Evolutionary conservation across 2,329 filamentous ascomycete genomes (phyloP).

Genomic region (Phialophora expanda): DNA sequence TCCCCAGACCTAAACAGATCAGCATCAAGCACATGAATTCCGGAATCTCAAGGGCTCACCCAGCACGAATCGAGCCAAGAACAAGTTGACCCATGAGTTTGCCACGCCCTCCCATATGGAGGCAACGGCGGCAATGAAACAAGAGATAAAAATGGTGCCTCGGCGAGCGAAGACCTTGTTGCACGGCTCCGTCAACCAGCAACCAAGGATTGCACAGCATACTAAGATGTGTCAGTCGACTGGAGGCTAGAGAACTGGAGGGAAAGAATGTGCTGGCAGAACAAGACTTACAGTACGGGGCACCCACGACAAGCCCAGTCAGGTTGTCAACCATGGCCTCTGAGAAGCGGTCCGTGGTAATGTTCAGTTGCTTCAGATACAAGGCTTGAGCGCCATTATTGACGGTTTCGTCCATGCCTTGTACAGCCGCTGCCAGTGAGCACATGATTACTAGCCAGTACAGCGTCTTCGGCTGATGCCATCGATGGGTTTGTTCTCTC

Average conservation of each 20-base stretch:
- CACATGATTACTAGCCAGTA: conserved; percentile 56
- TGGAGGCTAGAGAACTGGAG: neutral
- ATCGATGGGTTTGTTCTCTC: conserved; percentile 56
- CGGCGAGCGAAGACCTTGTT: conserved; percentile 53
- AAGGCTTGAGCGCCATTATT: conserved; percentile 53
- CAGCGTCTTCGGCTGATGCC: conserved; percentile 56
- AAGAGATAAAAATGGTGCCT: conserved; percentile 53
- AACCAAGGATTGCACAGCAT: conserved; percentile 52
- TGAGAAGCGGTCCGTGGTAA: conserved; percentile 38
- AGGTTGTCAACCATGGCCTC: conserved; percentile 44
- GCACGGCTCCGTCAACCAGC: conserved; percentile 56
- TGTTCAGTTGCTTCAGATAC: conserved; percentile 33
- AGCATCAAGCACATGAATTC: neutral
- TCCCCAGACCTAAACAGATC: conserved; percentile 45
- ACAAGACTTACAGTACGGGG: conserved; percentile 46
- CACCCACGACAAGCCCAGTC: conserved; percentile 52
- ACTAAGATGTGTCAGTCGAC: conserved; percentile 33
- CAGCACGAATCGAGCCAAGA: conserved; percentile 50
- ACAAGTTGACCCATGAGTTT: conserved; percentile 50
- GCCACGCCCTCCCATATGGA: conserved; percentile 52
- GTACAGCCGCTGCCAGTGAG: conserved; percentile 61
- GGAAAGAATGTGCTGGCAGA: neutral
- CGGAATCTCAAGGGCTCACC: conserved; percentile 31
- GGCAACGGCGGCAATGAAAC: conserved; percentile 49
- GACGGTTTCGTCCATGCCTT: conserved; percentile 59